phyloP scores from a whole-genome alignment of 2,329 filamentous ascomycete genomes.

The Fusarium beomiforme region DNA sequence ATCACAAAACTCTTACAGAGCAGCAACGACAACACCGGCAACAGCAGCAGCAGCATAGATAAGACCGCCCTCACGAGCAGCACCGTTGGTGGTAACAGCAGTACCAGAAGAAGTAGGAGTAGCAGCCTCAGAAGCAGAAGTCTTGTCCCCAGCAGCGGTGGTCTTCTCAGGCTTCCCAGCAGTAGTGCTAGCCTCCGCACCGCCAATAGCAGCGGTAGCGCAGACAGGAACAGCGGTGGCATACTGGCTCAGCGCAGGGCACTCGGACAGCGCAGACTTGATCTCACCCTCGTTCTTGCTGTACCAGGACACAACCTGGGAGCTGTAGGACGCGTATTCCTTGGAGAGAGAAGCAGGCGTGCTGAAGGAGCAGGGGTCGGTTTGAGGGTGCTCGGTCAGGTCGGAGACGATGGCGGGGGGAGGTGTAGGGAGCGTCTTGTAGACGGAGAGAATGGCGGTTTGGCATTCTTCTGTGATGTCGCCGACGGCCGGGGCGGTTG shows the following conservation, averaged over 20 bases:
- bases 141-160: background rate
- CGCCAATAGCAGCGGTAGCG: constrained; percentile 18
- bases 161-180: constrained; percentile 16
- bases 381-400: constrained; percentile 36
- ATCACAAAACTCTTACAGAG: constrained; percentile 38
- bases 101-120: constrained; percentile 3
- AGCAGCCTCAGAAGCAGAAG: background rate
- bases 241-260: constrained; percentile 38
- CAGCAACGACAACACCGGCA: constrained; percentile 43
- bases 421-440: constrained; percentile 45
- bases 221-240: constrained; percentile 39
- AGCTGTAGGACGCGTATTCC: constrained; percentile 47
- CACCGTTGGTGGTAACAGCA: constrained; percentile 28
- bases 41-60: constrained; percentile 45
- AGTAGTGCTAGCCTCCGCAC: background rate
- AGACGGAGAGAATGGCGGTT: constrained; percentile 36
- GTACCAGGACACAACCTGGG: constrained; percentile 46
- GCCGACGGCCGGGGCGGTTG: constrained; percentile 23
- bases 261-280: constrained; percentile 39
- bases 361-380: constrained; percentile 48
- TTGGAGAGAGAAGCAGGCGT: constrained; percentile 45
- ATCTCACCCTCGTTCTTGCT: constrained; percentile 41
- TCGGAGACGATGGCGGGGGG: constrained; percentile 44
- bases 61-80: constrained; percentile 43
- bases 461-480: constrained; percentile 36